A percentile compares a stretch with the other conserved stretches of the same genome.
These are phyloP conservation scores for Suhomyces bolitotheri DNA, from an alignment of 1,139 yeast genomes.

Conservation along the genomic window DNA sequence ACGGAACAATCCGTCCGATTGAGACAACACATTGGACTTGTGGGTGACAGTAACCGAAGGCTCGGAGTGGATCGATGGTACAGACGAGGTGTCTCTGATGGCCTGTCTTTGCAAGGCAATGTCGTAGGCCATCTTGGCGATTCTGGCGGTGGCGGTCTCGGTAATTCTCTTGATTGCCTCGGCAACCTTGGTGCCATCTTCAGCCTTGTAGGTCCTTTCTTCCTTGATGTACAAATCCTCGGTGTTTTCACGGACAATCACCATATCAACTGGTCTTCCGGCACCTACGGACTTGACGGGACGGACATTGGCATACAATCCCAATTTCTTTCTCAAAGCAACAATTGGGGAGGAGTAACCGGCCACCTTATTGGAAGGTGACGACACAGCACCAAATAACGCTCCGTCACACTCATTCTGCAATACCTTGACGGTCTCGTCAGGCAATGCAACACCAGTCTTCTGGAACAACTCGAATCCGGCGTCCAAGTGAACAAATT, in stretches of 20 bases:
- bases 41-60: slow-evolving; percentile 91
- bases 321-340: slow-evolving; percentile 92
- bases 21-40: slow-evolving; percentile 91
- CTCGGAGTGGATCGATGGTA: slow-evolving; percentile 43
- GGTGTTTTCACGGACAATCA: slow-evolving; percentile 96
- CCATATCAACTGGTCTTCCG: slow-evolving; percentile 91
- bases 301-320: slow-evolving; percentile 93
- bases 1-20: slow-evolving; percentile 93
- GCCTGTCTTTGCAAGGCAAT: slow-evolving; percentile 90
- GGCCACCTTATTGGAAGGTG: slow-evolving; percentile 89
- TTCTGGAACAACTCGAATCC: slow-evolving; percentile 91
- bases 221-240: slow-evolving; percentile 96
- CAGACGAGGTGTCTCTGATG: slow-evolving; percentile 60
- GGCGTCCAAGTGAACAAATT: slow-evolving; percentile 85
- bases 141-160: slow-evolving; percentile 80
- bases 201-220: slow-evolving; percentile 69
- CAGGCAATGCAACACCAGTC: slow-evolving; percentile 95
- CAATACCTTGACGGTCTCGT: slow-evolving; percentile 80
- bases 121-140: slow-evolving; percentile 88
- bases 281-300: slow-evolving; percentile 93
- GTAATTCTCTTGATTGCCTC: slow-evolving; percentile 97
- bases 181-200: slow-evolving; percentile 81
- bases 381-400: slow-evolving; percentile 93
- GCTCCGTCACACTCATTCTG: slow-evolving; percentile 92
- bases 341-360: slow-evolving; percentile 98